Conservation (phyloP, 805 yeast species). For the Candida oleophila region DNA sequence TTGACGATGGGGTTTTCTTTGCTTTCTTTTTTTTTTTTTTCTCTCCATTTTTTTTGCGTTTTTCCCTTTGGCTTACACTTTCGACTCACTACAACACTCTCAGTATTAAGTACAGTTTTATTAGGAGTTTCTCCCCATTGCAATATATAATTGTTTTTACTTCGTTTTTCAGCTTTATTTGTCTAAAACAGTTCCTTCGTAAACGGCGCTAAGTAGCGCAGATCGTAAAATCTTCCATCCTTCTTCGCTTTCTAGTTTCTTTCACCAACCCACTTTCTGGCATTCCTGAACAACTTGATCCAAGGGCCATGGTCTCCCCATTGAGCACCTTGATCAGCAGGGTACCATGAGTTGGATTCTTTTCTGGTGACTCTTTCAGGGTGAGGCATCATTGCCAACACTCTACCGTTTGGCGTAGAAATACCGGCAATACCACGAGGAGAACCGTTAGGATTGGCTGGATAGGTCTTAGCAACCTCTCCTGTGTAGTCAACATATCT, state of each 20-base stretch:
- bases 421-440: conserved; percentile 93
- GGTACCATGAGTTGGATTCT: conserved; percentile 91
- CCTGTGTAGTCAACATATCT: conserved; percentile 93
- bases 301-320: conserved; percentile 94
- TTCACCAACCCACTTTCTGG: conserved; percentile 79
- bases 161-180: conserved; percentile 6
- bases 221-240: too few species aligned
- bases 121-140: too few species aligned
- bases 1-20: too few species aligned
- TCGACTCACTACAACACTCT: too few species aligned
- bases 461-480: conserved; percentile 74
- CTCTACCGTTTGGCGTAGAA: conserved; percentile 87
- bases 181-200: not conserved
- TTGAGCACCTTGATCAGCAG: conserved; percentile 51
- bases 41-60: too few species aligned
- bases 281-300: conserved; percentile 89
- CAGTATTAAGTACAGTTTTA: too few species aligned
- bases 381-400: conserved; percentile 98
- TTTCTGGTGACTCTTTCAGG: conserved; percentile 92
- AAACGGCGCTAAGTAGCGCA: too few species aligned
- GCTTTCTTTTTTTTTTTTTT: too few species aligned
- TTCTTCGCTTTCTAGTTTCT: not conserved
- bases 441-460: conserved; percentile 96
- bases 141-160: not conserved
- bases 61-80: too few species aligned